These are phyloP conservation scores for Penstemon barbatus DNA, from an alignment of 257 asterid species.

Conservation along the genomic window DNA sequence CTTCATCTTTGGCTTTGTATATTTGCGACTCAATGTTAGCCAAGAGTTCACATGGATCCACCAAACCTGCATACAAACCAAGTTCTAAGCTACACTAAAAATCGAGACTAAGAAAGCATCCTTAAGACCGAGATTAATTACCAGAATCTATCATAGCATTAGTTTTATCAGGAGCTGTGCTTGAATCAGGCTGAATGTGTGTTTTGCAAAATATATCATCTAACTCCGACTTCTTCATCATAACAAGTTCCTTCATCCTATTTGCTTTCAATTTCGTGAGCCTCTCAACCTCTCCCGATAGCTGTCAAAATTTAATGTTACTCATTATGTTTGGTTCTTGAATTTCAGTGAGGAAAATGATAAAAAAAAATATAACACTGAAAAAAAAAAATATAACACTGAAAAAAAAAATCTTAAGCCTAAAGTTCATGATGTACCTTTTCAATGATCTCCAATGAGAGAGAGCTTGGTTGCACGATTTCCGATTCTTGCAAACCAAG, in stretches of 20 bases:
- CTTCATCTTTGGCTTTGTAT: no score
- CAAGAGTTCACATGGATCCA: conserved; percentile 85
- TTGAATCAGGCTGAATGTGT: conserved; percentile 84
- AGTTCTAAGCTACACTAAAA: conserved; percentile 22
- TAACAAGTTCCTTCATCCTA: conserved; percentile 28
- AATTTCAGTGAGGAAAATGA: no score
- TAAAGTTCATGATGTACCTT: conserved; percentile 34
- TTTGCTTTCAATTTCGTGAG: conserved; percentile 73
- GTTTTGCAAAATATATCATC: conserved; percentile 72
- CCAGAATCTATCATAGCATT: conserved; percentile 93
- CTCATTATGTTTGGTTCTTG: no score
- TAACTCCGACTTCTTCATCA: conserved; percentile 79
- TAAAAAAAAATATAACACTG: conserved; percentile 16
- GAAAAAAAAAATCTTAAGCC: conserved; percentile 52
- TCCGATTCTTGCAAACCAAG: no score
- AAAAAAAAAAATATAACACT: no score
- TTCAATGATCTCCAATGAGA: no score
- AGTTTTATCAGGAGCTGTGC: conserved; percentile 84
- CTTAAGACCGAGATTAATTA: conserved; percentile 29
- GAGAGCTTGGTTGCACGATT: no score
- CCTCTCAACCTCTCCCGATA: conserved; percentile 79
- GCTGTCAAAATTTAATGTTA: conserved; percentile 36
- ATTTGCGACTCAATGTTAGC: no score
- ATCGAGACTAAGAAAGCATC: background rate
- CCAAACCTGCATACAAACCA: conserved; percentile 66